Evolutionary conservation across 2,329 filamentous ascomycete genomes (phyloP), one percentile per base, ranked within the genome.

Genomic region (Talaromyces sp.): DNA sequence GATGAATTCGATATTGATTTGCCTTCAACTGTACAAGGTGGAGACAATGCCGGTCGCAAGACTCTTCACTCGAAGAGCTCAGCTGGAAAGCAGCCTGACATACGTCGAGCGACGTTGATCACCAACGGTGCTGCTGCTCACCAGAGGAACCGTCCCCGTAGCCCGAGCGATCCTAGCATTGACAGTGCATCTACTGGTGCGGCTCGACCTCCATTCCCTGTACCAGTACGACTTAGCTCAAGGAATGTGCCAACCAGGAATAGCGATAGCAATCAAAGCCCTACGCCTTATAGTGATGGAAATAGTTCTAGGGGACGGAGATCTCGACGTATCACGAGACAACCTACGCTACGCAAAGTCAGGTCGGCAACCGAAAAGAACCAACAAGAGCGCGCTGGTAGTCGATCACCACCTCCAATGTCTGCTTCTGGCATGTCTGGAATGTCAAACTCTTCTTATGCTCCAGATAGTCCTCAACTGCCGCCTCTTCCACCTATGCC

Each of bases 141-240:
- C 69, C 58, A 92, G 84, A 74, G 78, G 87, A 62, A 83, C 81
- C 59, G 92, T 88, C 67, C 81, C 63, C 80, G 82, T 53, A 83
- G 78, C 62, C 80, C 81, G 2, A 81, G 80, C 58, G 77, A 78
- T 29, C 80, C 80, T 11, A 79, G 77, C 64, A 74, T 80, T 22
- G 77, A 81, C 36, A 78, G 76, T 61, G 72, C 72, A 29, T 76
- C 75, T n/a, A 76, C 73, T 38, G 72, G 74, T 60, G 71, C 73
- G 10, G 67, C 71, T 22, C 70, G 66, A 61, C 93, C 95, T 31
- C 95, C 95, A 0, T 97, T 96, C 81, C 93, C 95, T 0, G 96
- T 99, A 6, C 95, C 95, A 0, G 89, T 89, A 2, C 85, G 95
- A 65, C 91, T 92, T 34, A 98, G 94, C 77, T 99, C 93, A 5